Percentiles rank a stretch among this genome's conserved stretches.
Evolutionary conservation across 2,329 filamentous ascomycete species (phyloP).

Genomic region (Ilyonectria sp.): DNA sequence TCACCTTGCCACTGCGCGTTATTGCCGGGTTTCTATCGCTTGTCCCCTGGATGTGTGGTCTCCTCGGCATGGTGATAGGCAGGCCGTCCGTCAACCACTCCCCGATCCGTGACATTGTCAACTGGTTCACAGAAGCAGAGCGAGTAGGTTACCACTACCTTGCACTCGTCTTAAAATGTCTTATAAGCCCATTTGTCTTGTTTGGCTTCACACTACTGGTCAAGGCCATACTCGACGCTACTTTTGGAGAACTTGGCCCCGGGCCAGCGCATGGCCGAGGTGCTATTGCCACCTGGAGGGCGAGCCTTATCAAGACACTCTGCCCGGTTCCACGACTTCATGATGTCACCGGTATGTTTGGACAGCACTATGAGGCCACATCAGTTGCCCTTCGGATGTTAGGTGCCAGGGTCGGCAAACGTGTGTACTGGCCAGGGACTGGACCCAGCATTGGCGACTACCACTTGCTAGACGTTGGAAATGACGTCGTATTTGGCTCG

Average conservation of each 20-base stretch:
- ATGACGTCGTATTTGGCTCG: slow-evolving; percentile 73
- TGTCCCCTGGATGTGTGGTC: slow-evolving; percentile 61
- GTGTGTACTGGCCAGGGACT: slow-evolving; percentile 72
- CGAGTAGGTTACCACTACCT: slow-evolving; percentile 67
- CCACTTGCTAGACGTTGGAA: slow-evolving; percentile 68
- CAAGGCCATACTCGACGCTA: slow-evolving; percentile 57
- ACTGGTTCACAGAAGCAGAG: slow-evolving; percentile 64
- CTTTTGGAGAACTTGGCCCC: slow-evolving; percentile 57
- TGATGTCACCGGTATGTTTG: slow-evolving; percentile 65
- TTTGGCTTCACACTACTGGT: slow-evolving; percentile 60
- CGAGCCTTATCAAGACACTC: slow-evolving; percentile 60
- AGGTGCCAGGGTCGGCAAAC: slow-evolving; percentile 66
- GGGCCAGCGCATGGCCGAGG: slow-evolving; percentile 50
- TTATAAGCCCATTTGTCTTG: slow-evolving; percentile 61
- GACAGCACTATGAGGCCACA: slow-evolving; percentile 69
- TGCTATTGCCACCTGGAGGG: slow-evolving; percentile 60
- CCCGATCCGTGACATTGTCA: slow-evolving; percentile 58
- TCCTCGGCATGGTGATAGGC: slow-evolving; percentile 61
- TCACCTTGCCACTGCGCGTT: slow-evolving; percentile 60
- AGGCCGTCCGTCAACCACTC: slow-evolving; percentile 52
- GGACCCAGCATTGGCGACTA: slow-evolving; percentile 69
- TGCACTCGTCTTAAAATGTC: slow-evolving; percentile 58
- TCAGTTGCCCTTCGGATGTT: slow-evolving; percentile 65
- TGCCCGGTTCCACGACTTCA: slow-evolving; percentile 61
- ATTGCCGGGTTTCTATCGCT: slow-evolving; percentile 59